Conservation (phyloP, 108 stramenopile genomes). For the Cyclostephanos invisitatus region DNA sequence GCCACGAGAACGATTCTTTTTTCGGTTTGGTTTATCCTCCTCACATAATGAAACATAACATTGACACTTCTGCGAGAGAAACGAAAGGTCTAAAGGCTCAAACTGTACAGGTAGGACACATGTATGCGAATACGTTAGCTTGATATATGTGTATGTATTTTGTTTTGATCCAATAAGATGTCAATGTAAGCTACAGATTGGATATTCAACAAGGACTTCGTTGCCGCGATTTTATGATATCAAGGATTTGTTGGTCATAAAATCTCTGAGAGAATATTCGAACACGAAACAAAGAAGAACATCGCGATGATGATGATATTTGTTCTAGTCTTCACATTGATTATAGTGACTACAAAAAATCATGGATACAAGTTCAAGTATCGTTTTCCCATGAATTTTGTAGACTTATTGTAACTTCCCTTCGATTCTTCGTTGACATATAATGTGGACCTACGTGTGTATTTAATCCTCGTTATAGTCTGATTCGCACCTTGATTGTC, state of each 20-base stretch:
- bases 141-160: neutral
- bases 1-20: no score
- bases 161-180: neutral
- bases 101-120: neutral
- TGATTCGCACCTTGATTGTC: no score
- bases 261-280: neutral
- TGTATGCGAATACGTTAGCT: neutral
- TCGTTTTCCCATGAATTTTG: no score
- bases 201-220: neutral
- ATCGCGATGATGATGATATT: neutral
- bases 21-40: no score
- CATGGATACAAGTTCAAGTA: no score
- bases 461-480: no score
- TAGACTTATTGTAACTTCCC: no score
- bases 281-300: neutral
- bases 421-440: no score
- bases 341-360: no score
- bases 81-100: neutral
- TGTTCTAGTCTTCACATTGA: neutral
- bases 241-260: no score
- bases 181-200: neutral
- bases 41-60: neutral
- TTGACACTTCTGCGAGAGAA: neutral
- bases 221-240: neutral
- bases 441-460: no score